These are phyloP conservation scores for Zymoseptoria tritici DNA, from an alignment of 2,329 filamentous ascomycete genomes.

Conservation along the genomic window DNA sequence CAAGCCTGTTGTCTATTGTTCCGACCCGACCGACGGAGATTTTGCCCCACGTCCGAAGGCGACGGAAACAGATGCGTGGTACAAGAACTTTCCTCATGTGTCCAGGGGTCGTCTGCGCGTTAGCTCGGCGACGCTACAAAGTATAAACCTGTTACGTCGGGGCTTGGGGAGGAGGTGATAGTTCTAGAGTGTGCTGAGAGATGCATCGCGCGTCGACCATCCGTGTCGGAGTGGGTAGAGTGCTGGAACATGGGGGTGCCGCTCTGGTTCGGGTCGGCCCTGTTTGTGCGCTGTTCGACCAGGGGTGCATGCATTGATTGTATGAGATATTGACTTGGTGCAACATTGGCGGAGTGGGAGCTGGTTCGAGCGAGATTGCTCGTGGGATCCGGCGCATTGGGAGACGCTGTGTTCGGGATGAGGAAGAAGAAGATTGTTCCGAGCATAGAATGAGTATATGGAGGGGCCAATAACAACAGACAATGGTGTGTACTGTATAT, in stretches of 20 bases:
- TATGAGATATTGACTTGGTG: neutral
- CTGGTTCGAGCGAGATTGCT: neutral
- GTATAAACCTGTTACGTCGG: too few relatives aligned
- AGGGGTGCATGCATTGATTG: neutral
- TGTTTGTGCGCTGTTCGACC: neutral
- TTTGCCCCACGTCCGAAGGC: neutral
- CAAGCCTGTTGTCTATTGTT: neutral
- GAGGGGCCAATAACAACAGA: neutral
- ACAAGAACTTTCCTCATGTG: neutral
- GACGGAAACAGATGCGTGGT: neutral
- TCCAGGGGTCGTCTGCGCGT: too few relatives aligned
- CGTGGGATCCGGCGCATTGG: neutral
- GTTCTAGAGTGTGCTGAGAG: too few relatives aligned
- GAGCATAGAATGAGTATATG: neutral
- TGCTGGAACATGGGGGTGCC: neutral
- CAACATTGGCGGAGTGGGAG: neutral
- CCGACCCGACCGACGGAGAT: neutral
- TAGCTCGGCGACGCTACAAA: neutral
- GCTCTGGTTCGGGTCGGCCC: neutral
- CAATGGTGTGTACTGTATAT: neutral
- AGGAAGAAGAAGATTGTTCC: neutral
- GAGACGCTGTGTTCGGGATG: neutral
- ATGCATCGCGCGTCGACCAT: neutral
- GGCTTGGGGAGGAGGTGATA: too few relatives aligned
- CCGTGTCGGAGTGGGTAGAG: neutral